Percentiles rank a stretch among this genome's conserved stretches.
Evolutionary conservation across 2,329 filamentous ascomycete species (phyloP).

Genomic region (Phyllosticta citribraziliensis): DNA sequence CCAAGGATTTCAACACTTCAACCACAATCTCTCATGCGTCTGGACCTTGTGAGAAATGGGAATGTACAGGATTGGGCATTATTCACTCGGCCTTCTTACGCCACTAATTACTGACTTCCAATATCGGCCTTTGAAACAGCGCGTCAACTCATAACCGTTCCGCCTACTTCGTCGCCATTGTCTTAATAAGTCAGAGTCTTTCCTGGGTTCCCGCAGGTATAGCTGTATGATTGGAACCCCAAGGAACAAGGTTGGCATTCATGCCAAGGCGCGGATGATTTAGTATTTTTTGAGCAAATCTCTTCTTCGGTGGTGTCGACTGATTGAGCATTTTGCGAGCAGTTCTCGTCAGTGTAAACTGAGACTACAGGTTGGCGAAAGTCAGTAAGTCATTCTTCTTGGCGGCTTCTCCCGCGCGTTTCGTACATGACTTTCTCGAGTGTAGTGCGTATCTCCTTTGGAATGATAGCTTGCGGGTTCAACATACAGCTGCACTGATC

Average conservation of each 20-base stretch:
- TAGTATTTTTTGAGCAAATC: not conserved
- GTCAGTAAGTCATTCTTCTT: not conserved
- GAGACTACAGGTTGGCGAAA: not conserved
- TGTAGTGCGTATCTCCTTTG: too few species aligned
- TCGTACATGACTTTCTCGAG: too few species aligned
- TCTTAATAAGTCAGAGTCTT: not conserved
- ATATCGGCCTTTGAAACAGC: too few species aligned
- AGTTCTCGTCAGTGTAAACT: not conserved
- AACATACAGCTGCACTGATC: not conserved
- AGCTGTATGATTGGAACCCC: not conserved
- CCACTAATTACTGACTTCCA: not conserved
- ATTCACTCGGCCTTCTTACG: not conserved
- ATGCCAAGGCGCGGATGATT: not conserved
- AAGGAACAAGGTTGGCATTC: not conserved
- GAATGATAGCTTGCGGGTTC: not conserved
- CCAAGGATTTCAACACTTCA: not conserved
- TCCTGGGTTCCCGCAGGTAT: not conserved
- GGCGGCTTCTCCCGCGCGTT: too few species aligned
- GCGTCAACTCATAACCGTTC: too few species aligned
- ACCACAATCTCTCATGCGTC: not conserved
- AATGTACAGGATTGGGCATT: not conserved
- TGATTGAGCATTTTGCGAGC: not conserved
- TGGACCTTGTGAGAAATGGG: not conserved
- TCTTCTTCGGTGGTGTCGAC: not conserved
- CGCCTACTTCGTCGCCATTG: not conserved